Evolutionary conservation across 2,329 filamentous ascomycete genomes (phyloP), one percentile per base, ranked within the genome.

Genomic region (Leptographium procerum): DNA sequence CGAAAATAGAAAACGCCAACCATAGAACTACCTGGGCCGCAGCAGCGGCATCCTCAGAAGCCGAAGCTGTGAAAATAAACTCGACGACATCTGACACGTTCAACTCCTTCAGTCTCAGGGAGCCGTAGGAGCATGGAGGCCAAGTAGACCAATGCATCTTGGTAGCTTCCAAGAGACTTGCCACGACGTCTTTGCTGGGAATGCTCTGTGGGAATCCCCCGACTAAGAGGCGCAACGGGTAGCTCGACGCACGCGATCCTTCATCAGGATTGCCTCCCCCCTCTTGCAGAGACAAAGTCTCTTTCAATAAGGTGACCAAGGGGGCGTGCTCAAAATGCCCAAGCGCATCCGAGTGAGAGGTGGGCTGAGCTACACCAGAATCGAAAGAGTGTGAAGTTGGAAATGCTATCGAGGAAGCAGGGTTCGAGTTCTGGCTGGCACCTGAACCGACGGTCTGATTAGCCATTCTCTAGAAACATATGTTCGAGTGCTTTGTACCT

Each of bases 291-390:
- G n/a, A 47, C 22, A 47, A 9, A 26, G n/a, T 47, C 9, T 47
- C 43, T 24, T 47, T 47, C 43, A 47, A 24, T 24, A 47, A 29
- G 26, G 50, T 6, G 26, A 52, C 50, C 22, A 33, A 16, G 76
- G 61, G 66, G 77, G 65, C 61, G 73, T 66, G 64, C 74, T 19
- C n/a, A 10, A 34, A n/a, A 13, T 52, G n/a, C 11, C 16, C 43
- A 24, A 47, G 43, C 9, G 8, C n/a, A 24, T 47, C 43, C n/a
- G 43, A 47, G 4, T 47, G n/a, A 10, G n/a, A 13, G 43, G 43
- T 9, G 6, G n/a, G 4, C 9, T 24, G 7, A 10, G 22, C 7
- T 10, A 10, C 26, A 47, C 13, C 22, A 24, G 8, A 1, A 26
- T 47, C 43, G 8, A 47, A 24, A 10, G 22, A 26, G 7, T 2